Base-by-base conservation (phyloP, 2,329 filamentous ascomycete genomes). In the Ophiocordyceps robertsii region DNA sequence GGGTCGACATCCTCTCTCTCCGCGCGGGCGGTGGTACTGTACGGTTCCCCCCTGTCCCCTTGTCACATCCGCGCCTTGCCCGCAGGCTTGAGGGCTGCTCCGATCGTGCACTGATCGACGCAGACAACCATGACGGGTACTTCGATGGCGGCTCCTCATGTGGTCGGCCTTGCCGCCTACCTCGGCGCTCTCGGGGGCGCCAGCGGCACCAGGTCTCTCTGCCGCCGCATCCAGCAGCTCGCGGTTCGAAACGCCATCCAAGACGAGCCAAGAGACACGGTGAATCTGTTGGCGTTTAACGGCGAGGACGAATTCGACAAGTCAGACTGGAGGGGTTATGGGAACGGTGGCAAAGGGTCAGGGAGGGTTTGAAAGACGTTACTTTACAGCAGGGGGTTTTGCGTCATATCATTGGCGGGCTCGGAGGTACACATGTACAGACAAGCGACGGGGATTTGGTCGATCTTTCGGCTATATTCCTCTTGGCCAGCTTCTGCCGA, bases 231-330 rank as follows among this genome's bases (percentile, higher is more conserved):
- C 48, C 54, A 60, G 49, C 55, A 56, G 41, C 60, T 69, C 31
- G 59, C 62, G 32, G 61, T 58, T 42, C 62, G 59, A 47, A 59
- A 61, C 41, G 60, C 64, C 47, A 57, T 69, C 37, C 58, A 56
- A 30, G 53, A 56, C 46, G 44, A 68, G 3, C 62, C 59, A 38
- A 56, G 51, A 44, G 59, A 64, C 47, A 71, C 67, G 41, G 53
- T 57, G 51, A 75, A 76, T 62, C 53, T 62, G 46, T 60, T 77
- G 41, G 70, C 66, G 38, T 75, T 70, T 59, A 76, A 77, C 59
- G 69, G 69, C 11, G 43, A 19, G 16, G 31, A n/a, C n/a, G n/a
- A n/a, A n/a, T n/a, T n/a, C n/a, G n/a, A n/a, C n/a, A n/a, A n/a
- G n/a, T n/a, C n/a, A n/a, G n/a, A n/a, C n/a, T n/a, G n/a, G n/a